Evolutionary conservation across 2,329 filamentous ascomycete genomes (phyloP), one percentile per base, ranked within the genome.

Genomic region (Madurella fahalii): DNA sequence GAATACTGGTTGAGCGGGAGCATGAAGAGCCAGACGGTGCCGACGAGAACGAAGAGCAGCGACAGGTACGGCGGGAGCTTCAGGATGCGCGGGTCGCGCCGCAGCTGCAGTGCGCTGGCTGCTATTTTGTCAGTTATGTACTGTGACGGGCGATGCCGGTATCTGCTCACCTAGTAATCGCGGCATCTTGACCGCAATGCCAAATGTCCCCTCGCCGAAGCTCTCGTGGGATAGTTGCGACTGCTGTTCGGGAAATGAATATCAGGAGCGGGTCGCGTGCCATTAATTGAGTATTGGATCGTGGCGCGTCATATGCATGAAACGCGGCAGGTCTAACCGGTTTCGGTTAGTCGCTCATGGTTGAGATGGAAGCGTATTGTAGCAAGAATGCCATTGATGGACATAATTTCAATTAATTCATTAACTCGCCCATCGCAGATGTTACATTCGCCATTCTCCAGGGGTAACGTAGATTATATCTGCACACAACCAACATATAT

Each of bases 1-100:
- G 91, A 96, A 75, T 97, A 96, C 62, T 92, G 83, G 71, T 97
- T 82, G 50, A 97, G 79, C 2, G 94, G 94, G 1, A 99, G 82
- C 32, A 97, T 79, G 18, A 96, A 82, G 13, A 99, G 84, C 90
- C 93, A 99, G 63, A 84, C 82, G 53, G 96, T 82, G 50, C 94
- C 94, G 65, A 96, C 81, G 47, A 93, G 65, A 64, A 97, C 84
- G 72, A 89, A 95, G 40, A 95, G 75, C 49, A 90, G 80, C 34
- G 93, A 96, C 34, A 97, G 75, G 74, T 95, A 93, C 13, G 91
- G 90, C 40, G 93, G 92, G 16, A 95, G 74, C 73, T 89, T 89
- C 60, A 94, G 82, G 54, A 96, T 77, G 61, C 89, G 83, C 64
- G 89, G 87, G 71, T 96, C 89, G 71, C 84, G 85, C 68, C 90